These are phyloP conservation scores for Suillus occidentalis DNA, from an alignment of 768 basidiomycete genomes.

Conservation along the genomic window DNA sequence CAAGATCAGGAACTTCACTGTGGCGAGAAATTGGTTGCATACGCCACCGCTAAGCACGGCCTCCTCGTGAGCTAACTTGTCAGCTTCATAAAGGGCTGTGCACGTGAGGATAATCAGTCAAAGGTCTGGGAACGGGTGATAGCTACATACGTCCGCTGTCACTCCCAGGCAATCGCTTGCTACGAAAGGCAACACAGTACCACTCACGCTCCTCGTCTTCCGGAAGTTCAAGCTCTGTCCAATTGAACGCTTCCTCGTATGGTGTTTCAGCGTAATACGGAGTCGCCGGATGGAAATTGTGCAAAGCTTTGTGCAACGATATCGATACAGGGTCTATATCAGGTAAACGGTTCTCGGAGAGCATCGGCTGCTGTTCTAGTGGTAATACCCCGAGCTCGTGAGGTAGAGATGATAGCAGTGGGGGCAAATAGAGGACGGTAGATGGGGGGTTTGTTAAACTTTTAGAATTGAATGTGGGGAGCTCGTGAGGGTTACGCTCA, in stretches of 20 bases:
- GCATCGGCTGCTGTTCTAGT: conserved; percentile 41
- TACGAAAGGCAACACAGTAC: conserved; percentile 92
- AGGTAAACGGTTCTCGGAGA: conserved; percentile 77
- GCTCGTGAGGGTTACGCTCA: conserved; percentile 50
- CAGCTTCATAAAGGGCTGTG: conserved; percentile 84
- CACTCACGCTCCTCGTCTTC: conserved; percentile 77
- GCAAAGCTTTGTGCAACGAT: conserved; percentile 83
- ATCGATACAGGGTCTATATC: conserved; percentile 84
- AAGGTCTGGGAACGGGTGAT: background rate
- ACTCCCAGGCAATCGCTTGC: conserved; percentile 68
- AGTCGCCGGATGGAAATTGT: conserved; percentile 65
- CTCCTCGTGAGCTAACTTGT: conserved; percentile 88
- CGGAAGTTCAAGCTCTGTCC: conserved; percentile 69
- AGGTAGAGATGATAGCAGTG: conserved; percentile 77
- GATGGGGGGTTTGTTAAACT: conserved; percentile 36
- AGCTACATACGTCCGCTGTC: conserved; percentile 58
- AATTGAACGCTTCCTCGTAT: conserved; percentile 87
- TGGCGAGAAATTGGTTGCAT: conserved; percentile 28
- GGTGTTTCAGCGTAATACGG: conserved; percentile 59
- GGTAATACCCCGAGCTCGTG: conserved; percentile 32
- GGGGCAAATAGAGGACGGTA: conserved; percentile 80
- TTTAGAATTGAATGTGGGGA: conserved; percentile 50
- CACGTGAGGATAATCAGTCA: conserved; percentile 1
- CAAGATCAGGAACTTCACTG: conserved; percentile 9
- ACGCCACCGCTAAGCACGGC: conserved; percentile 86